These are phyloP conservation scores for Wickerhamomyces strasburgensis DNA, from an alignment of 805 yeast species.

Conservation along the genomic window DNA sequence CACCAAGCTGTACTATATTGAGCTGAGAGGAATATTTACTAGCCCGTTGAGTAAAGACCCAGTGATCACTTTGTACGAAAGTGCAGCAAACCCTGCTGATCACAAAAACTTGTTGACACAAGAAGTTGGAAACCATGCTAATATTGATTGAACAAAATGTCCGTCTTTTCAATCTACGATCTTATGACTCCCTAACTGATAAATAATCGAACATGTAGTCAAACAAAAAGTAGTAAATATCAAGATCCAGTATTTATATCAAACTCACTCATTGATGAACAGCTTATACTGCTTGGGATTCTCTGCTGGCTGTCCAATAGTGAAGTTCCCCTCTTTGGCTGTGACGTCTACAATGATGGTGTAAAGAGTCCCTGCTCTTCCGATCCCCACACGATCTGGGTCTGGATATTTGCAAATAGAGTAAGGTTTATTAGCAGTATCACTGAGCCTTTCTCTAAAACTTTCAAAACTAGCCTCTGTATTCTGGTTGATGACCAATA, in stretches of 20 bases:
- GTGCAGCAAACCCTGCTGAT: conserved; percentile 90
- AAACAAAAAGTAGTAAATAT: too few relatives aligned
- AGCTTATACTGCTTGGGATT: conserved; percentile 12
- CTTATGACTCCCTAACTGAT: neutral
- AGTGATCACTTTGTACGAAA: conserved; percentile 72
- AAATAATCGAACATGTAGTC: too few relatives aligned
- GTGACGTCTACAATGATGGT: conserved; percentile 15
- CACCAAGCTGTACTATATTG: conserved; percentile 61
- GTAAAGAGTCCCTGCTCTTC: conserved; percentile 15
- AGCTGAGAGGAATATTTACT: conserved; percentile 66
- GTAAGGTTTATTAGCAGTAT: conserved; percentile 13
- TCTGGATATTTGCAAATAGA: conserved; percentile 20
- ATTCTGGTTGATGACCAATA: conserved; percentile 13
- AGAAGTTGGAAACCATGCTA: conserved; percentile 17
- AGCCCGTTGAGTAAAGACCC: conserved; percentile 60
- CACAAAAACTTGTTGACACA: conserved; percentile 43
- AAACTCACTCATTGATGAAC: conserved; percentile 9
- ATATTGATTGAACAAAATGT: conserved; percentile 7
- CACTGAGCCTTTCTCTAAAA: conserved; percentile 20
- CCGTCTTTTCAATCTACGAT: neutral
- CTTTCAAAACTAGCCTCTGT: conserved; percentile 15
- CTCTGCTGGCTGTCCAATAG: conserved; percentile 15
- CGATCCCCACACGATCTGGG: conserved; percentile 16
- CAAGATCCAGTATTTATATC: too few relatives aligned
- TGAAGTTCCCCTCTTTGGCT: conserved; percentile 13